These are phyloP conservation scores for Pulveroboletus sp. DNA, from an alignment of 768 basidiomycete genomes.

Conservation along the genomic window DNA sequence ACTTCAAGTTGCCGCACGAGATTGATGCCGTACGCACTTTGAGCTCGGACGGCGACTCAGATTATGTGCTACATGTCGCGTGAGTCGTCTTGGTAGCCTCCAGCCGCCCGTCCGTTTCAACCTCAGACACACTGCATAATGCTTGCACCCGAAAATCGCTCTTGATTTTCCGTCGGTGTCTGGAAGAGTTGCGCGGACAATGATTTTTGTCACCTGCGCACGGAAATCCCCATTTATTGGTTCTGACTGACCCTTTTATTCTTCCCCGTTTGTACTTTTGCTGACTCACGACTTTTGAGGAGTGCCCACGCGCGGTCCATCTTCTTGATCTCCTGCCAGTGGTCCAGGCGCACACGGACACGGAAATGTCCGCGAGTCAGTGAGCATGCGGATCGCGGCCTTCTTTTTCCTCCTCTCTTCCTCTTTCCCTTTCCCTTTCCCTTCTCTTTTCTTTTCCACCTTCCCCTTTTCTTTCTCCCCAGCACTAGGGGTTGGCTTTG, in stretches of 20 bases:
- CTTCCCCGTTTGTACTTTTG: neutral
- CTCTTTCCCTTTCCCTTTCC: neutral
- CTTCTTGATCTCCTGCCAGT: slow-evolving; percentile 12
- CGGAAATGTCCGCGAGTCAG: slow-evolving; percentile 16
- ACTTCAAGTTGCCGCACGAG: neutral
- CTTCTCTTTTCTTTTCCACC: neutral
- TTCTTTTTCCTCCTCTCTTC: neutral
- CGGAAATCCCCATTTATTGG: neutral
- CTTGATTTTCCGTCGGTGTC: neutral
- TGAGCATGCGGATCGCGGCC: neutral
- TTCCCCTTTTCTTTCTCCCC: neutral
- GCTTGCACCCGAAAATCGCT: neutral
- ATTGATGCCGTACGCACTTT: slow-evolving; percentile 1
- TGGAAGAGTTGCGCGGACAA: slow-evolving; percentile 1
- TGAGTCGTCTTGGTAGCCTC: neutral
- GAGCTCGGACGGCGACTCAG: neutral
- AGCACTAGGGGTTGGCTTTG: neutral
- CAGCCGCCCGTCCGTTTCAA: slow-evolving; percentile 11
- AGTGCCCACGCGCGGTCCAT: neutral
- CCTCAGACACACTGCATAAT: slow-evolving; percentile 14
- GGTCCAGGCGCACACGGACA: slow-evolving; percentile 6
- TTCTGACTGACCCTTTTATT: slow-evolving; percentile 1
- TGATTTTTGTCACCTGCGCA: slow-evolving; percentile 10
- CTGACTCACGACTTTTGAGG: slow-evolving; percentile 11
- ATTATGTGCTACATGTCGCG: slow-evolving; percentile 14